phyloP scores from a whole-genome alignment of 306 rosid genomes.

The Corylus avellana region DNA sequence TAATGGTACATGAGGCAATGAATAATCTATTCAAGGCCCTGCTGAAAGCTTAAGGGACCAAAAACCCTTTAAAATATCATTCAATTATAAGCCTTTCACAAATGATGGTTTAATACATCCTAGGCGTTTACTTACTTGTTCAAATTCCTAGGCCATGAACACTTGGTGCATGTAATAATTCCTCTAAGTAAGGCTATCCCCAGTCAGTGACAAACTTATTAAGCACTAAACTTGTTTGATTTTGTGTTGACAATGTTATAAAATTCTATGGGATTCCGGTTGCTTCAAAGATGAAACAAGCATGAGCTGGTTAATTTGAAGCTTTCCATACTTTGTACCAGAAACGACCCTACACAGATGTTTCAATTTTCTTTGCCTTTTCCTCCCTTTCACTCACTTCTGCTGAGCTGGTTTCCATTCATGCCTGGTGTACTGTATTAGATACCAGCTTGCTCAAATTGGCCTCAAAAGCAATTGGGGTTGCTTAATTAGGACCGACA shows the following conservation, averaged over 20 bases:
- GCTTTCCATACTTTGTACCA: neutral
- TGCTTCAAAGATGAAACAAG: slow-evolving; percentile 1
- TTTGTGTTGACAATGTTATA: neutral
- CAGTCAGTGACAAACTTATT: neutral
- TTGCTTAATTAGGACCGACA: neutral
- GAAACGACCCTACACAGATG: slow-evolving; percentile 1
- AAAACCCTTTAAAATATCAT: neutral
- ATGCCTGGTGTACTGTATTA: neutral
- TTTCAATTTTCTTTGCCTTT: neutral
- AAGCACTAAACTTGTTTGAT: no score
- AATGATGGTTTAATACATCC: neutral
- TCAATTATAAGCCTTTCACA: neutral
- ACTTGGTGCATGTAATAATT: neutral
- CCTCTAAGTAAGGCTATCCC: neutral
- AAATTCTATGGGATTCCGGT: neutral
- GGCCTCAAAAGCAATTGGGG: neutral
- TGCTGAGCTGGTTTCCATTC: slow-evolving; percentile 9
- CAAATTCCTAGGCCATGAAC: neutral
- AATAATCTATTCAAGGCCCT: neutral
- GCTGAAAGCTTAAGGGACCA: neutral
- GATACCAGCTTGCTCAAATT: neutral
- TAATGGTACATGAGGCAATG: neutral
- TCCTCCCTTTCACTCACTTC: neutral
- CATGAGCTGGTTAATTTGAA: no score
- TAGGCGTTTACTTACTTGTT: neutral